phyloP scores from a whole-genome alignment of 805 yeast genomes.

The Candida maltosa region DNA sequence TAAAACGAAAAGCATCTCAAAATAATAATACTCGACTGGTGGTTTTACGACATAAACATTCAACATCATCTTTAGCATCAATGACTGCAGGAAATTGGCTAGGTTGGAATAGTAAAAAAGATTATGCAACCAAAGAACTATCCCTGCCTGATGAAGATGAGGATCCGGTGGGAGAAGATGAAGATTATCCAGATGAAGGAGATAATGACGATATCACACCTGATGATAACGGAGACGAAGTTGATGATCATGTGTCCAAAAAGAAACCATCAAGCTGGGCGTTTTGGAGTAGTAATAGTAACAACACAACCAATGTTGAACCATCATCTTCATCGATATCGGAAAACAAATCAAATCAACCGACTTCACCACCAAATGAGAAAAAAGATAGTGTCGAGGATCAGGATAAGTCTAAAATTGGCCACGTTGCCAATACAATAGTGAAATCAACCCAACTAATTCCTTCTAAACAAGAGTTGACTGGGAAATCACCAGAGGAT shows the following conservation, averaged over 20 bases:
- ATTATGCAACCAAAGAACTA: slow-evolving; percentile 3
- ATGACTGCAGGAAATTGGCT: slow-evolving; percentile 27
- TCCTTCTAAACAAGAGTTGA: slow-evolving; percentile 15
- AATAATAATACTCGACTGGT: too few species aligned
- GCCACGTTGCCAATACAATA: slow-evolving; percentile 25
- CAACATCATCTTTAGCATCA: slow-evolving; percentile 21
- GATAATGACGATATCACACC: slow-evolving; percentile 18
- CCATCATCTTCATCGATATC: too few species aligned
- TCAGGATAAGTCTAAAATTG: slow-evolving; percentile 5
- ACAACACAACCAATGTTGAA: neutral
- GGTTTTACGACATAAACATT: slow-evolving; percentile 13
- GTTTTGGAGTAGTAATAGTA: slow-evolving; percentile 26
- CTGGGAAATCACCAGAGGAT: slow-evolving; percentile 8
- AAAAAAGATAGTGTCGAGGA: slow-evolving; percentile 11
- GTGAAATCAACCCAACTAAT: slow-evolving; percentile 28
- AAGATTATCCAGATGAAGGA: slow-evolving; percentile 11
- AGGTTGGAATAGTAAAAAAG: slow-evolving; percentile 15
- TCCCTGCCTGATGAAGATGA: slow-evolving; percentile 7
- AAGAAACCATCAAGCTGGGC: slow-evolving; percentile 30
- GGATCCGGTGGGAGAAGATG: slow-evolving; percentile 5
- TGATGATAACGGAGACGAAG: slow-evolving; percentile 28
- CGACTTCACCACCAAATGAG: slow-evolving; percentile 5
- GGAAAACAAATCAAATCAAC: too few species aligned
- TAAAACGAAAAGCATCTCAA: slow-evolving; percentile 2
- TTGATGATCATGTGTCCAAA: slow-evolving; percentile 27